phyloP scores from a whole-genome alignment of 495 filamentous ascomycete genomes.

The Penicillium lividum region DNA sequence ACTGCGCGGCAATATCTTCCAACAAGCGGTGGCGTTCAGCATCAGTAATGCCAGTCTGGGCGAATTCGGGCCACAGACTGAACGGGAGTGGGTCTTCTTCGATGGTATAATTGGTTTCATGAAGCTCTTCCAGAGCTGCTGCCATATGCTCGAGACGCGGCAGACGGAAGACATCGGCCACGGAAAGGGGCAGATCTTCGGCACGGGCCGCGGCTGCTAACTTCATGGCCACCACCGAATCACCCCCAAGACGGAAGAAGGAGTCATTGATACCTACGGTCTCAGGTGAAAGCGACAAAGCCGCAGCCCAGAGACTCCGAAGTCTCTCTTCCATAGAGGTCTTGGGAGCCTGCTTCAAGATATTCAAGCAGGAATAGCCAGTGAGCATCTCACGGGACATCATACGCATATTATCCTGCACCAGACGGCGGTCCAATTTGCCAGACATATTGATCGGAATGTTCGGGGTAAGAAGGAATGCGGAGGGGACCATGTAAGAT shows the following conservation, averaged over 20 bases:
- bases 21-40: too few species aligned
- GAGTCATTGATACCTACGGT: not conserved
- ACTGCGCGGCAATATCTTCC: not conserved
- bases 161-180: slow-evolving; percentile 5
- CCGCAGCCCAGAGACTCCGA: not conserved
- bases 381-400: not conserved
- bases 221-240: slow-evolving; percentile 9
- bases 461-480: too few species aligned
- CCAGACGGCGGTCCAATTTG: too few species aligned
- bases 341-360: not conserved
- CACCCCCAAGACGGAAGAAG: slow-evolving; percentile 9
- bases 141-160: not conserved
- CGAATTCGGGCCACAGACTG: too few species aligned
- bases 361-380: not conserved
- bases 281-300: not conserved
- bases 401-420: not conserved
- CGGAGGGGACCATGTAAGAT: too few species aligned
- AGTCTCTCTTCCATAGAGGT: not conserved
- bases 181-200: not conserved
- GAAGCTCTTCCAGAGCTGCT: not conserved
- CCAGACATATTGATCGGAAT: too few species aligned
- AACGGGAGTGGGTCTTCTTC: too few species aligned
- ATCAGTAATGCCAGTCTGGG: too few species aligned
- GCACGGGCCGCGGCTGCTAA: not conserved
- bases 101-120: too few species aligned